Base-by-base conservation (phyloP, 2,329 filamentous ascomycete genomes). In the Scedosporium apiospermum region DNA sequence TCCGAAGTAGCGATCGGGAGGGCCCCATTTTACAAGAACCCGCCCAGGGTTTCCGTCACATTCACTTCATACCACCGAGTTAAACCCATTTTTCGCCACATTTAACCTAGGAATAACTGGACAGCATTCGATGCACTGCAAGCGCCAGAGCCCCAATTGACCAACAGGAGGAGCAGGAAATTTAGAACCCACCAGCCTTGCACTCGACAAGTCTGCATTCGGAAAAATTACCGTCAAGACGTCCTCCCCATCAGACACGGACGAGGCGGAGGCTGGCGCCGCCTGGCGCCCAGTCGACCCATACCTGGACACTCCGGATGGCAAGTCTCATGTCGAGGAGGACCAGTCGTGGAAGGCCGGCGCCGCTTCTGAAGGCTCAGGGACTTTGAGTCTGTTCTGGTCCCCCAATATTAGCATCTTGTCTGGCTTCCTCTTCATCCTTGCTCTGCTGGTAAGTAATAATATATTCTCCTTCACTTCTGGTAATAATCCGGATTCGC, bases 201-300 rank as follows among this genome's bases (percentile, higher is more conserved):
- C n/a, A 16, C 7, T 23, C 9, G 3, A 57, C 21, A 30, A 49
- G 26, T 7, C 7, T 14, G 30, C 23, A 41, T 14, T 10, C 30
- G 57, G 30, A 18, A 34, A 57, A 57, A 61, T 18, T 34, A 57
- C 60, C 60, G 38, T 55, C 60, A 62, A 44, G 18, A 62, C 60
- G 60, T 57, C 57, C 23, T 46, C 34, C 18, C 41, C 34, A 57
- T 21, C 34, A n/a, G n/a, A n/a, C n/a, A n/a, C n/a, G 12, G 60
- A 42, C 42, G 14, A 60, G 26, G 58, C 23, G 38, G 60, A 55
- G 51, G 53, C 53, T 57, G 60, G 38, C 51, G 53, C 60, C 38
- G 16, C 51, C 14, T 58, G 60, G 60, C 60, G 41, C n/a, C 21
- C 60, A 46, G 60, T 44, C 30, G 58, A 23, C 41, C 38, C 34